phyloP scores from a whole-genome alignment of 495 filamentous ascomycete genomes.

The Penicillium cinerascens region DNA sequence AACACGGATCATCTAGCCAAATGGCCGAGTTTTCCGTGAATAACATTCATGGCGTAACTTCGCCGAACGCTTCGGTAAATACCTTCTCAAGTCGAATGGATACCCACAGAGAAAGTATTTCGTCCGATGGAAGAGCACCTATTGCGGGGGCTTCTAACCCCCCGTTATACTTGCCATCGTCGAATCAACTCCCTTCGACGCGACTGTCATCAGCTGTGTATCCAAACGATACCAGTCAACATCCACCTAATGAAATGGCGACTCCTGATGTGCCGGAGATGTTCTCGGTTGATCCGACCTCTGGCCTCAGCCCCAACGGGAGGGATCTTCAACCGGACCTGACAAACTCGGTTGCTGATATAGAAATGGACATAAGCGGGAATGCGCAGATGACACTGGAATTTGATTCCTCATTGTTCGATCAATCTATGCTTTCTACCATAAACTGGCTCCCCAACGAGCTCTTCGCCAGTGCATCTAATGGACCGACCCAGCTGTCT shows the following conservation, averaged over 20 bases:
- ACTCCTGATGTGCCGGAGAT: constrained; percentile 5
- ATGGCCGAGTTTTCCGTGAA: constrained; percentile 22
- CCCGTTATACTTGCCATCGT: constrained; percentile 8
- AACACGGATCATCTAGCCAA: constrained; percentile 11
- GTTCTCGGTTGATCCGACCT: constrained; percentile 5
- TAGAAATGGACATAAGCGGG: constrained; percentile 18
- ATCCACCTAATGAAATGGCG: constrained; percentile 12
- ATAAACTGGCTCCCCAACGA: constrained; percentile 41
- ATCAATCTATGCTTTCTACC: constrained; percentile 25
- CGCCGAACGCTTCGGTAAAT: constrained; percentile 8
- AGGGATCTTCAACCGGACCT: constrained; percentile 16
- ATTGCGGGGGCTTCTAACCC: not conserved
- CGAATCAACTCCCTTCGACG: not conserved
- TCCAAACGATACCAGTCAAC: constrained; percentile 2
- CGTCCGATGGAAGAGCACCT: constrained; percentile 6
- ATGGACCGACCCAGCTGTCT: constrained; percentile 9
- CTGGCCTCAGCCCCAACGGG: constrained; percentile 7
- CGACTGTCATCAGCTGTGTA: constrained; percentile 9
- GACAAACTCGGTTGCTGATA: constrained; percentile 5
- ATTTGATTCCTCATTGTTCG: constrained; percentile 24
- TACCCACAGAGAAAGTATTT: not conserved
- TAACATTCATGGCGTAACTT: constrained; percentile 1
- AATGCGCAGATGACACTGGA: constrained; percentile 24
- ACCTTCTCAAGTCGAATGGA: not conserved
- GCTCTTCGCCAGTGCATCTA: constrained; percentile 13